Percentiles rank a stretch among this genome's conserved stretches.
phyloP scores from a whole-genome alignment of 441 rosid genomes.

The Adansonia rubrostipa region DNA sequence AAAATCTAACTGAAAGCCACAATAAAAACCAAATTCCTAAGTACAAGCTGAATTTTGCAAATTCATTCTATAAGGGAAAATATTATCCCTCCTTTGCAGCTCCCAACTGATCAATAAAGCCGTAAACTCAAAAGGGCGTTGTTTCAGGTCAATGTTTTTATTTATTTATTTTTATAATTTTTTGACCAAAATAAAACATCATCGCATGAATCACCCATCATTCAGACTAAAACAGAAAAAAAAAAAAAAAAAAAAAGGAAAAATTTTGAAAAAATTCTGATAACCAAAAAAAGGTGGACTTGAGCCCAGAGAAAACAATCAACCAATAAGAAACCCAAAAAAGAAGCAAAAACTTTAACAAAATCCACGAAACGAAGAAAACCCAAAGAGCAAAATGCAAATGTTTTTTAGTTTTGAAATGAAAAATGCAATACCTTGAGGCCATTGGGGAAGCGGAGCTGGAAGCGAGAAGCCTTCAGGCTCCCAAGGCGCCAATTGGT shows the following conservation, averaged over 20 bases:
- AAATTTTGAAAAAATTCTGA: not conserved
- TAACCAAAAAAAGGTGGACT: slow-evolving; percentile 3
- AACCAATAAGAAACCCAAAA: not conserved
- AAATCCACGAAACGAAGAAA: slow-evolving; percentile 4
- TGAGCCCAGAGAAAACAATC: slow-evolving; percentile 8
- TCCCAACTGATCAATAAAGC: not conserved
- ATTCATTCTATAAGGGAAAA: slow-evolving; percentile 2
- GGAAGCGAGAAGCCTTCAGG: slow-evolving; percentile 62
- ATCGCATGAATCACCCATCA: slow-evolving; percentile 23
- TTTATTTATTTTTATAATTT: too few relatives aligned
- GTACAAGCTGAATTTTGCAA: slow-evolving; percentile 1
- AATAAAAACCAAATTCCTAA: not conserved
- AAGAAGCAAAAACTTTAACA: not conserved
- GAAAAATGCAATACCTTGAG: slow-evolving; percentile 48
- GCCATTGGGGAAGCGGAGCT: slow-evolving; percentile 66
- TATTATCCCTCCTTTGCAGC: not conserved
- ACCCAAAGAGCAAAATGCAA: not conserved
- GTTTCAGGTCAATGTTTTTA: not conserved
- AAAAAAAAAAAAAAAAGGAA: not conserved
- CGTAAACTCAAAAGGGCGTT: not conserved
- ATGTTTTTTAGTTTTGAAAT: not conserved
- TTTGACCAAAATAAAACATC: not conserved
- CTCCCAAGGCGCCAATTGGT: slow-evolving; percentile 36
- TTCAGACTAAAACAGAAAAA: not conserved
- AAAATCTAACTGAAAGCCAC: not conserved